phyloP scores from a whole-genome alignment of 129 eudicot genomes.

The Centrapalus pauciflorus region DNA sequence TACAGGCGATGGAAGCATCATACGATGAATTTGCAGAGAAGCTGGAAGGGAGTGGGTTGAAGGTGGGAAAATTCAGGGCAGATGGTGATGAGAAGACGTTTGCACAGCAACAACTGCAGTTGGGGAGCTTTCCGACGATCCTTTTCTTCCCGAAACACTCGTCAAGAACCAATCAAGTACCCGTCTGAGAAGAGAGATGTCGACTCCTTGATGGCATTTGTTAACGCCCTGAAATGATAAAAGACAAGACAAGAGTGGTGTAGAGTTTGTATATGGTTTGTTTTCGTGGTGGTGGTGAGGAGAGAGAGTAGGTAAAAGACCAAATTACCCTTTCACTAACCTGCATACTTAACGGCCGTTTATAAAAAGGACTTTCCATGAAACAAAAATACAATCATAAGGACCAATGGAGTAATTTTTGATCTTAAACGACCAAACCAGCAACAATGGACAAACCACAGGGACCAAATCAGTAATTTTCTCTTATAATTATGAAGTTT shows the following conservation, averaged over 20 bases:
- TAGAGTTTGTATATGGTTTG: constrained; percentile 11
- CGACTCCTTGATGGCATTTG: constrained; percentile 70
- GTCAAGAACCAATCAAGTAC: constrained; percentile 58
- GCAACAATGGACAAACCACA: too few relatives aligned
- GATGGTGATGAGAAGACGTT: constrained; percentile 81
- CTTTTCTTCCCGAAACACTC: constrained; percentile 82
- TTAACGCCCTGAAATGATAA: constrained; percentile 58
- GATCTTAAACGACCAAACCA: too few relatives aligned
- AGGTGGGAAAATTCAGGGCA: constrained; percentile 80
- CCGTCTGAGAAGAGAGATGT: constrained; percentile 78
- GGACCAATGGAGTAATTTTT: too few relatives aligned
- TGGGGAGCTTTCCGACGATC: constrained; percentile 80
- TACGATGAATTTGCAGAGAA: constrained; percentile 67
- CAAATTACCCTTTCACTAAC: too few relatives aligned
- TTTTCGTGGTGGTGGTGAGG: constrained; percentile 7
- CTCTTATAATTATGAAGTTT: too few relatives aligned
- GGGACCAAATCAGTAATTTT: too few relatives aligned
- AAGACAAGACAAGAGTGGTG: not conserved
- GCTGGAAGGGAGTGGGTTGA: constrained; percentile 55
- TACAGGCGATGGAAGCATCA: constrained; percentile 72
- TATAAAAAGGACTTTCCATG: too few relatives aligned
- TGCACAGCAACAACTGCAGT: constrained; percentile 57
- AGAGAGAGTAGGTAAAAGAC: too few relatives aligned
- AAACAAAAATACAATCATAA: too few relatives aligned
- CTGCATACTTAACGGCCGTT: too few relatives aligned